Evolutionary conservation across 2,329 filamentous ascomycete genomes (phyloP), one percentile per base, ranked within the genome.

Genomic region (Colletotrichum sp.): DNA sequence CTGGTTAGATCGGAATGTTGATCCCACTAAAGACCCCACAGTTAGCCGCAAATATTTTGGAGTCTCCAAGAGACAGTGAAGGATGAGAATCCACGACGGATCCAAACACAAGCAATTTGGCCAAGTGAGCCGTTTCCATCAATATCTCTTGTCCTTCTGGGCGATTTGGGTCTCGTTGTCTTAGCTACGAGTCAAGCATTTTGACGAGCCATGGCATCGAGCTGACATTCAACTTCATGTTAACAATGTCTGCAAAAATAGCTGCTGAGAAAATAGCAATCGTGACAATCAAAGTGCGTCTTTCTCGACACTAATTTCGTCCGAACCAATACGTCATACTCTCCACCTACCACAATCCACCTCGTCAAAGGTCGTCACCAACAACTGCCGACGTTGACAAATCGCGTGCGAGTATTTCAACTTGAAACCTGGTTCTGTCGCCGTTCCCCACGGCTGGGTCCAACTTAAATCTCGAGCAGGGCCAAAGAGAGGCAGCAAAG

Each of bases 301-400:
- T 34, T 66, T n/a, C n/a, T 44, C 52, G 22, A 57, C 9, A 61
- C 34, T 29, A 36, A 59, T 29, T 13, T 39, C 30, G 32, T 55
- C 55, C 44, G 36, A 64, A 61, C 57, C 57, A 36, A 65, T 64
- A 76, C 74, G 74, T 76, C 74, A 76, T 76, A 25, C 16, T 36
- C 70, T 62, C 74, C 74, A 76, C 64, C 29, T 29, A 64, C 62
- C 8, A 11, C 34, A 11, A 13, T 30, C 27, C 55, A 59, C 27
- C 15, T 19, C 62, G 36, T 63, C 69, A 16, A 52, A 69, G 36
- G 32, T 39, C 34, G 70, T 65, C 65, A 76, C 70, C 74, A 76
- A 76, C 70, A 76, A 65, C 74, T 69, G 64, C 64, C 70, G 70
- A 69, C 44, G 19, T 76, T 76, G 74, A 76, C 70, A 76, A 76